These are phyloP conservation scores for Chloris gayana DNA, from an alignment of 176 grass and related monocot genomes.

Conservation along the genomic window DNA sequence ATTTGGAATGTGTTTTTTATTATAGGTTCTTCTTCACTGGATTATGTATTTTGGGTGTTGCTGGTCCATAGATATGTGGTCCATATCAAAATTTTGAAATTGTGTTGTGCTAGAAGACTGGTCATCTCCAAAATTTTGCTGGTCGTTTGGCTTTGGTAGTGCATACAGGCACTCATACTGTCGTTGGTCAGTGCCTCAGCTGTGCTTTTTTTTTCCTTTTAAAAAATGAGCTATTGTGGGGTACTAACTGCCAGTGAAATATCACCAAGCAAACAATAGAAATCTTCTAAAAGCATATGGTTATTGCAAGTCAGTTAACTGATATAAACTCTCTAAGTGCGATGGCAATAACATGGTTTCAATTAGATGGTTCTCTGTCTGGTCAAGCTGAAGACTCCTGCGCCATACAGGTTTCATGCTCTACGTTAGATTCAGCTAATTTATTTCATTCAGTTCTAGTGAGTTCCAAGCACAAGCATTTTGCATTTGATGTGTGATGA, in stretches of 20 bases:
- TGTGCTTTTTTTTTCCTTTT: not conserved
- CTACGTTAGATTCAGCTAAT: no score
- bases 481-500: not conserved
- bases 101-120: not conserved
- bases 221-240: not conserved
- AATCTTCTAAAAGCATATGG: no score
- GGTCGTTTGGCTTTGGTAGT: not conserved
- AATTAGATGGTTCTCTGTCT: no score
- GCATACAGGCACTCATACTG: not conserved
- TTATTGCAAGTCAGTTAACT: no score
- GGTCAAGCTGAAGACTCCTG: no score
- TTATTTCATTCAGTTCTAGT: not conserved
- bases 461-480: not conserved
- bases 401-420: no score
- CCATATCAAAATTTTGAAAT: not conserved
- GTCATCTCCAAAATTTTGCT: not conserved
- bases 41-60: not conserved
- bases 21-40: not conserved
- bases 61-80: not conserved
- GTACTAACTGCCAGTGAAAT: no score
- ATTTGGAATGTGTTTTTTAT: not conserved
- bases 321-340: no score
- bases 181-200: not conserved
- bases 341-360: no score
- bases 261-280: no score